These are phyloP conservation scores for Hemileccinum rubropunctum DNA, from an alignment of 768 basidiomycete species.

Conservation along the genomic window DNA sequence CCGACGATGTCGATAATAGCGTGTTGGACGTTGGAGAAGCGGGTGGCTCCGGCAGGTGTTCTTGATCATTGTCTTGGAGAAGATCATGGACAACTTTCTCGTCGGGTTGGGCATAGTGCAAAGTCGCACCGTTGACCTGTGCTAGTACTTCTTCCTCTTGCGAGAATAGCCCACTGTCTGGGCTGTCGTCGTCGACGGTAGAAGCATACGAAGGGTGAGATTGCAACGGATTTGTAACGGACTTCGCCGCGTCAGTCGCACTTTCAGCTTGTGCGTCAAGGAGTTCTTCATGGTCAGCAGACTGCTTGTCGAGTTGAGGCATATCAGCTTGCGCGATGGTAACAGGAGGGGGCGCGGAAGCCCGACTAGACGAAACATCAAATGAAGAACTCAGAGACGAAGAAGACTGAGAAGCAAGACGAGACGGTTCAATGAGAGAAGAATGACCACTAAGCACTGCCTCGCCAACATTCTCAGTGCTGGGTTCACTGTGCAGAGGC, in stretches of 20 bases:
- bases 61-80: constrained; percentile 28
- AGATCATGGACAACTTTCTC: constrained; percentile 18
- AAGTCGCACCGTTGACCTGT: constrained; percentile 20
- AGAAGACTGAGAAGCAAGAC: constrained; percentile 30
- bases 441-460: constrained; percentile 15
- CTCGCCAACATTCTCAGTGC: constrained; percentile 20
- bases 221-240: constrained; percentile 35
- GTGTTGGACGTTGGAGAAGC: constrained; percentile 55
- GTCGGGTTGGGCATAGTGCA: constrained; percentile 13
- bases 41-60: constrained; percentile 59
- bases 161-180: constrained; percentile 28
- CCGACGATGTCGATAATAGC: constrained; percentile 32
- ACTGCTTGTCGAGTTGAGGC: constrained; percentile 43
- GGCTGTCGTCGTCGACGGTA: constrained; percentile 50
- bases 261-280: constrained; percentile 38
- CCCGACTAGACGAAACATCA: constrained; percentile 48
- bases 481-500: constrained; percentile 12
- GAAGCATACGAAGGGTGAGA: constrained; percentile 46
- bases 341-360: constrained; percentile 31
- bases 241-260: neutral
- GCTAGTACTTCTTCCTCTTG: constrained; percentile 25
- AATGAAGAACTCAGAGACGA: constrained; percentile 33
- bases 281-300: constrained; percentile 47
- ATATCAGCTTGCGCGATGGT: constrained; percentile 30
- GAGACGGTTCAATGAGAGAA: constrained; percentile 31